These are phyloP conservation scores for Nyssa sinensis DNA, from an alignment of 148 eudicot species.

Conservation along the genomic window DNA sequence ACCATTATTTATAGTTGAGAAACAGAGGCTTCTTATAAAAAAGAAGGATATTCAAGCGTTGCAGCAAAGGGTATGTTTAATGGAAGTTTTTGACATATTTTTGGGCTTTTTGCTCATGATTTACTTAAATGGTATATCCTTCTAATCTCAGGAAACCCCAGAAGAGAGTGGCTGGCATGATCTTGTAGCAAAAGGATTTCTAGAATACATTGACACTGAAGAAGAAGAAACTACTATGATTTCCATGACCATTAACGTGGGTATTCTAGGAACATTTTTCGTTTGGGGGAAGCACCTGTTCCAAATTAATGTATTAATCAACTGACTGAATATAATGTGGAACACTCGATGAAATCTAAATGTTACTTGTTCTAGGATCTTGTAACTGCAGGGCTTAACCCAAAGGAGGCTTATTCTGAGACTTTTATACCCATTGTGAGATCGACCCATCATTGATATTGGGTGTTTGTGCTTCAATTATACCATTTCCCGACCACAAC, in stretches of 20 bases:
- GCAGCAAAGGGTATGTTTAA: slow-evolving; percentile 66
- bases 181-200: slow-evolving; percentile 81
- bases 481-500: slow-evolving; percentile 98
- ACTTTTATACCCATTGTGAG: slow-evolving; percentile 98
- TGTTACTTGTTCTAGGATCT: slow-evolving; percentile 63
- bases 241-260: slow-evolving; percentile 97
- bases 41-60: slow-evolving; percentile 79
- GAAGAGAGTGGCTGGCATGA: slow-evolving; percentile 98
- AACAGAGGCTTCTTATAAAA: slow-evolving; percentile 79
- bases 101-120: background rate
- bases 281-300: background rate
- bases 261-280: slow-evolving; percentile 12
- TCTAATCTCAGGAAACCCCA: slow-evolving; percentile 68
- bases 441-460: slow-evolving; percentile 93
- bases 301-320: background rate
- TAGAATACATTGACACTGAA: slow-evolving; percentile 96
- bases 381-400: slow-evolving; percentile 68
- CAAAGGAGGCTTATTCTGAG: slow-evolving; percentile 87
- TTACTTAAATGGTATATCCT: slow-evolving; percentile 2
- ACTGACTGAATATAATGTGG: background rate
- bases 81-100: background rate
- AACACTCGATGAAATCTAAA: background rate
- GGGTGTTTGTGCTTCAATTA: slow-evolving; percentile 99
- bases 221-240: slow-evolving; percentile 99
- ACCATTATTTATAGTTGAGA: slow-evolving; percentile 92